Percentiles rank a stretch among this genome's conserved stretches.
Conservation (phyloP, 179 eudicot species). For the Spinacia oleracea region DNA sequence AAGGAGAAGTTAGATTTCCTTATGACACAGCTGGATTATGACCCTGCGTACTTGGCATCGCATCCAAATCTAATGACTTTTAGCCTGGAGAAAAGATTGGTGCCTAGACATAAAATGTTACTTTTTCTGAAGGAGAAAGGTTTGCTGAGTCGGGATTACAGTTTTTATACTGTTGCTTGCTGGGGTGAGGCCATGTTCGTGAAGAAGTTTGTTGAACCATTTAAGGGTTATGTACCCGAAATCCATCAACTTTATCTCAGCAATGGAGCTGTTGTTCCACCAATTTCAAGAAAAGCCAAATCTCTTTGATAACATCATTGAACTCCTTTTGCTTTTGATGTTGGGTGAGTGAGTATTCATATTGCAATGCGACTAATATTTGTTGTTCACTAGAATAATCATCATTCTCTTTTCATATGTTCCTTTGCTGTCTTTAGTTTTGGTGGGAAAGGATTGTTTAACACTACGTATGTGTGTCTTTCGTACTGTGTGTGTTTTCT, state of each 20-base stretch:
- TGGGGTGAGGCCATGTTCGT: background rate
- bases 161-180: background rate
- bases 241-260: background rate
- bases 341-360: too few species aligned
- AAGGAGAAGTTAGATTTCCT: slow-evolving; percentile 13
- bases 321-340: background rate
- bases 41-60: slow-evolving; percentile 19
- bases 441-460: too few species aligned
- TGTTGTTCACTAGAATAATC: too few species aligned
- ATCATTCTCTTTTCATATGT: too few species aligned
- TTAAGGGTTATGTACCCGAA: background rate
- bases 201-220: background rate
- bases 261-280: background rate
- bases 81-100: background rate
- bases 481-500: too few species aligned
- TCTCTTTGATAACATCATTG: background rate
- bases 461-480: too few species aligned
- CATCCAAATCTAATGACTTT: background rate
- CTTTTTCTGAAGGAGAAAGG: background rate
- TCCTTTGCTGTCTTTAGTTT: too few species aligned
- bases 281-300: background rate
- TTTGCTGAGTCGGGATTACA: background rate
- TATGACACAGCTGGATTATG: slow-evolving; percentile 34
- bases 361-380: too few species aligned
- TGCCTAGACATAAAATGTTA: background rate